A percentile compares a stretch with the other conserved stretches of the same genome.
These are phyloP conservation scores for Tuber brumale DNA, from an alignment of 495 filamentous ascomycete genomes.

Conservation along the genomic window DNA sequence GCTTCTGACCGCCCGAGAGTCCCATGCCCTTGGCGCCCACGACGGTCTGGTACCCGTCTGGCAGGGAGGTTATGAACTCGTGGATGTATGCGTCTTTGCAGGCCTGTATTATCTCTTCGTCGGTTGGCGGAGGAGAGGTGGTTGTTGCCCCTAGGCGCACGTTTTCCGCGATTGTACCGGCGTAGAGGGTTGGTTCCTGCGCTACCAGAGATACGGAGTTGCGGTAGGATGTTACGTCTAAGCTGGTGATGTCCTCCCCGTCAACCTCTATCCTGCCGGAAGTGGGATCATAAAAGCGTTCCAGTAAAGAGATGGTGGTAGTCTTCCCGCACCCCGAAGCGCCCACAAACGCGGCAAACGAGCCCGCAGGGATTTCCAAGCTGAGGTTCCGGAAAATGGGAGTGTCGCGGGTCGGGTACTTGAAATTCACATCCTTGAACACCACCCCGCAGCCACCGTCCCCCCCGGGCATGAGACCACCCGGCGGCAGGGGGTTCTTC, in stretches of 20 bases:
- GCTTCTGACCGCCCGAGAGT: constrained; percentile 71
- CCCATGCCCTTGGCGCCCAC: constrained; percentile 59
- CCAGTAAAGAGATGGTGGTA: constrained; percentile 52
- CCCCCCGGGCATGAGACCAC: constrained; percentile 23
- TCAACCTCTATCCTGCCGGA: constrained; percentile 52
- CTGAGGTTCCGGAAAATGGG: constrained; percentile 51
- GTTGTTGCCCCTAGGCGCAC: constrained; percentile 48
- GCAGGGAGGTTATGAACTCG: constrained; percentile 57
- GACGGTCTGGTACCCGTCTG: constrained; percentile 54
- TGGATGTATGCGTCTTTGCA: constrained; percentile 57
- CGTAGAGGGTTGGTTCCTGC: constrained; percentile 55
- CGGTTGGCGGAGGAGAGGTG: background rate
- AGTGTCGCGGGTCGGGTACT: constrained; percentile 55
- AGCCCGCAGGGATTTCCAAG: constrained; percentile 48
- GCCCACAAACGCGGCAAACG: constrained; percentile 53
- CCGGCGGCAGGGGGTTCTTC: constrained; percentile 28
- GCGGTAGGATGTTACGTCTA: constrained; percentile 51
- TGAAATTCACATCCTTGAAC: constrained; percentile 53
- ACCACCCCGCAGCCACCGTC: constrained; percentile 47
- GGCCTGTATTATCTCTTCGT: constrained; percentile 49
- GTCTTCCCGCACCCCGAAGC: constrained; percentile 55
- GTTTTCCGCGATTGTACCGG: constrained; percentile 57
- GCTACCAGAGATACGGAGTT: constrained; percentile 54
- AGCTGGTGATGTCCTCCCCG: constrained; percentile 47
- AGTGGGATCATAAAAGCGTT: constrained; percentile 56